Evolutionary conservation across 345 rosid genomes (phyloP), one percentile per base, ranked within the genome.

Genomic region (Triadica sebifera): DNA sequence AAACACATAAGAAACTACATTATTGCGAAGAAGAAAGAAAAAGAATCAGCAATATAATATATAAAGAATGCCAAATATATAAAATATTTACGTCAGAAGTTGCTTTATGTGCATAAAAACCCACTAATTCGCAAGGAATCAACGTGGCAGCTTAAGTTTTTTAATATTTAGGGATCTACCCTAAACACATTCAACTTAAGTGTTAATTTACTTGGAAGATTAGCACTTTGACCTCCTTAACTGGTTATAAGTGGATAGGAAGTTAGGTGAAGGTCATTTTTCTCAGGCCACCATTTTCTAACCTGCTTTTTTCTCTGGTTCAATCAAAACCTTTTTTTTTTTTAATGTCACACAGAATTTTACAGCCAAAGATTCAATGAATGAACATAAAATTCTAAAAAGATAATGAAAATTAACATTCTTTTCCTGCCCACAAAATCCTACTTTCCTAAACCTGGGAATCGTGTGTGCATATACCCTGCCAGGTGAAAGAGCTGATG

Each of bases 181-280:
- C 57, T 16, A 43, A 41, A 67, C 53, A 63, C 43, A 59, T 46
- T 64, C 64, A 67, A 51, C 56, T 74, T 64, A 49, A 19, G 34
- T 65, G 57, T 47, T 56, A 45, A 52, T 56, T 37, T 50, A 70
- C 61, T 67, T 60, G 66, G 72, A 49, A 53, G 15, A 11, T 13
- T 52, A 20, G 53, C 13, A 46, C 22, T 71, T 68, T 70, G 75
- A 68, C 73, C 73, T 24, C 2, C 49, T 49, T 52, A 70, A 77
- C 58, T 67, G 65, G 37, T 75, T 5, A 39, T 73, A 76, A 50
- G 85, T 74, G 84, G 83, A 39, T 10, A 25, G 17, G 12, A 53
- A 72, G 81, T 84, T 83, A 79, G 87, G 88, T 84, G 80, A 58
- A 73, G 70, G 83, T 83, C 84, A 25, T 74, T 67, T 72, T 81